Conservation (phyloP, 2,329 filamentous ascomycete species). For the Colletotrichum cordylinicola region DNA sequence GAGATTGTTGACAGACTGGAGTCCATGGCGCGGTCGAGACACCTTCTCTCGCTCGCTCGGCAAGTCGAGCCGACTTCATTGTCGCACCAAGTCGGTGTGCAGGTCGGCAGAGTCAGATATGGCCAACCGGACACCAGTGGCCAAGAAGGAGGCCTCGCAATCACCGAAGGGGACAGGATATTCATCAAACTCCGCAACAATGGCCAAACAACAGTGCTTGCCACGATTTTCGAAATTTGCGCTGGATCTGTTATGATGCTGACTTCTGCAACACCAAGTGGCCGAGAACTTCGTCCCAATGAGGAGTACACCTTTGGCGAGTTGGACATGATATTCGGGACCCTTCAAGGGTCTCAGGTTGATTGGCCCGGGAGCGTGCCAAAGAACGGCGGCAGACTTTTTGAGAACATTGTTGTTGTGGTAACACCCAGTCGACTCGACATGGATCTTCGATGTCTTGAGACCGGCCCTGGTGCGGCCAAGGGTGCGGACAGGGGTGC, state of each 20-base stretch:
- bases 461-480: not conserved
- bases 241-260: not conserved
- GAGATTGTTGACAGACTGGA: not conserved
- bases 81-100: not conserved
- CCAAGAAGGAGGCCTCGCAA: not conserved
- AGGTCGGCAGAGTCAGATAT: not conserved
- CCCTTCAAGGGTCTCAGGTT: not conserved
- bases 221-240: not conserved
- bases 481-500: not conserved
- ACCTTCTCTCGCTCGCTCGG: not conserved
- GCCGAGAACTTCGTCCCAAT: not conserved
- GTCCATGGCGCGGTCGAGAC: not conserved
- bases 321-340: not conserved
- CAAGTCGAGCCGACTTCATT: not conserved
- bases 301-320: not conserved
- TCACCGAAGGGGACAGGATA: not conserved
- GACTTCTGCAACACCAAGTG: accelerated
- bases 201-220: accelerated
- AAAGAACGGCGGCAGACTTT: accelerated
- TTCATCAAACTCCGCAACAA: not conserved
- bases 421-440: accelerated
- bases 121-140: not conserved
- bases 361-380: not conserved
- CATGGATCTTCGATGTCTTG: not conserved
- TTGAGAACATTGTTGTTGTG: not conserved